phyloP scores from a whole-genome alignment of 1,284 basidiomycete genomes.

The Cerioporus squamosus region DNA sequence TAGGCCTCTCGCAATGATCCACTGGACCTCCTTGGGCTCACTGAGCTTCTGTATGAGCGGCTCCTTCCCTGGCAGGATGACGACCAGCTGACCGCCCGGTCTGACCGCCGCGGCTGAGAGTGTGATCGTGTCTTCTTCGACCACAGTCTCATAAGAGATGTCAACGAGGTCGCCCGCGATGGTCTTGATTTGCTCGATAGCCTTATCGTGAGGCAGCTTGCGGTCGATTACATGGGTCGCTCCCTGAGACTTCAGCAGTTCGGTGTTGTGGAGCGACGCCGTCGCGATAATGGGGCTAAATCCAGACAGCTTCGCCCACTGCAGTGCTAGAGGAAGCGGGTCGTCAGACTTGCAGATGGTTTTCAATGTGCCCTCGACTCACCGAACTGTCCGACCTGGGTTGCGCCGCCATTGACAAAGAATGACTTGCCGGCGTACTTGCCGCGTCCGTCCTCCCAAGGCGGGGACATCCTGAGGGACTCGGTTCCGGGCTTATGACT shows the following conservation, averaged over 20 bases:
- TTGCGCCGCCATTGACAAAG: constrained; percentile 40
- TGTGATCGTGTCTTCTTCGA: constrained; percentile 20
- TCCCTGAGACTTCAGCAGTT: constrained; percentile 39
- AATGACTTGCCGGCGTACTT: constrained; percentile 33
- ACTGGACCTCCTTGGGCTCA: constrained; percentile 5
- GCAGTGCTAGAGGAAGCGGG: constrained; percentile 34
- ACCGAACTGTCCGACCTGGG: constrained; percentile 41
- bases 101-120: constrained; percentile 28
- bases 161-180: constrained; percentile 15
- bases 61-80: constrained; percentile 9
- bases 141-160: constrained; percentile 32
- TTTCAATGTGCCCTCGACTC: constrained; percentile 1
- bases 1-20: constrained; percentile 1
- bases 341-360: too few species aligned
- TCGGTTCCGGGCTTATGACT: neutral
- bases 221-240: constrained; percentile 30
- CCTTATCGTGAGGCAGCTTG: constrained; percentile 2
- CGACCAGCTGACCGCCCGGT: constrained; percentile 24
- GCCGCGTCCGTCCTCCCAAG: neutral
- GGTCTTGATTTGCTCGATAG: constrained; percentile 9
- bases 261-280: constrained; percentile 46
- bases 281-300: constrained; percentile 53
- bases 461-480: neutral
- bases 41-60: neutral
- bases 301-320: constrained; percentile 50